These are phyloP conservation scores for Alternaria sp. DNA, from an alignment of 2,329 filamentous ascomycete genomes.

Conservation along the genomic window DNA sequence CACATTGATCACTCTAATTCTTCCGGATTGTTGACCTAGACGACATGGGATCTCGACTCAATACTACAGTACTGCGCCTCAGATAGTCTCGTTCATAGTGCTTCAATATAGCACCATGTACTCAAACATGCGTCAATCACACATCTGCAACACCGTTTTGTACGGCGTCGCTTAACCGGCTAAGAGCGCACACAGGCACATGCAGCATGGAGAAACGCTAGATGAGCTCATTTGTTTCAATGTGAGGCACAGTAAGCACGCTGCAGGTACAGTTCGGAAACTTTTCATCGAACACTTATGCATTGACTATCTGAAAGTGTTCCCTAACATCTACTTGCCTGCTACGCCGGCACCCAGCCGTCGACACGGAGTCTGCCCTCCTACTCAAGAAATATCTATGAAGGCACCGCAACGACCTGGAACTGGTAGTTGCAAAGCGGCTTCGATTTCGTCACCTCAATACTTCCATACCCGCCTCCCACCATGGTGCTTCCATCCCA, in stretches of 20 bases:
- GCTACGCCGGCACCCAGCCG: not conserved
- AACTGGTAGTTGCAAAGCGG: conserved; percentile 27
- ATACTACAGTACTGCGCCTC: not conserved
- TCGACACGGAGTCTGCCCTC: not conserved
- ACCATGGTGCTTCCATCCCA: conserved; percentile 32
- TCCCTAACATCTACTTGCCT: not conserved
- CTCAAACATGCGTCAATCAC: not conserved
- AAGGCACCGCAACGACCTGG: not conserved
- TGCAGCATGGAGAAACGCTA: not conserved
- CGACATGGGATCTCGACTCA: not conserved
- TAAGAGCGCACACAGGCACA: not conserved
- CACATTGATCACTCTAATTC: not conserved
- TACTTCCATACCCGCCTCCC: conserved; percentile 21
- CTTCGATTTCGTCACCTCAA: conserved; percentile 10
- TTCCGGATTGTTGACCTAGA: not conserved
- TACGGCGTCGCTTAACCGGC: not conserved
- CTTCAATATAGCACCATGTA: not conserved
- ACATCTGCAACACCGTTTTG: not conserved
- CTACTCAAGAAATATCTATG: not conserved
- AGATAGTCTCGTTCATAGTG: not conserved
- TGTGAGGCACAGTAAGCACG: not conserved
- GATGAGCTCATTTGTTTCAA: not conserved
- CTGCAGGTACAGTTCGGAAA: not conserved
- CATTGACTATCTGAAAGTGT: not conserved
- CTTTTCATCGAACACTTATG: not conserved